Evolutionary conservation across 1,284 basidiomycete genomes (phyloP).

Genomic region (Sphaerobolus stellatus): DNA sequence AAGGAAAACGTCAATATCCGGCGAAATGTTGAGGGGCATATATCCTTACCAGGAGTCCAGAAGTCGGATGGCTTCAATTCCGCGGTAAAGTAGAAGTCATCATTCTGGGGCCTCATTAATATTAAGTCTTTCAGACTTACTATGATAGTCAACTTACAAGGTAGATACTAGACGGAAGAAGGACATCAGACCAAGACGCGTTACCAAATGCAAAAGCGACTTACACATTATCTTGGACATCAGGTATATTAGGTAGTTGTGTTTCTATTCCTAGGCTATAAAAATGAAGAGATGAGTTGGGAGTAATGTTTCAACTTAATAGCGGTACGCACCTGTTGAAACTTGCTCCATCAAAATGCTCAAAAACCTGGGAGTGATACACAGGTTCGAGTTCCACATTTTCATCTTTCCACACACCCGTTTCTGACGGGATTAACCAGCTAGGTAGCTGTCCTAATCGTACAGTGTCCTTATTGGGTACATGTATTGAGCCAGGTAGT

Average conservation of each 20-base stretch:
- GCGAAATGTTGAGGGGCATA: not conserved
- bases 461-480: slow-evolving; percentile 1
- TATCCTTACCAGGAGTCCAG: slow-evolving; percentile 5
- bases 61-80: slow-evolving; percentile 12
- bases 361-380: slow-evolving; percentile 13
- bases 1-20: not conserved
- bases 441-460: slow-evolving; percentile 14
- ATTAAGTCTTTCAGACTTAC: not conserved
- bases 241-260: slow-evolving; percentile 11
- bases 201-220: not conserved
- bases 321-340: slow-evolving; percentile 12
- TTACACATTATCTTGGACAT: slow-evolving; percentile 11
- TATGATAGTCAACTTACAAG: slow-evolving; percentile 3
- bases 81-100: slow-evolving; percentile 15
- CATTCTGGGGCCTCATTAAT: slow-evolving; percentile 10
- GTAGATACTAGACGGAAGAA: slow-evolving; percentile 9
- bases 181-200: not conserved
- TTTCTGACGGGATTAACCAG: slow-evolving; percentile 9
- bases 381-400: slow-evolving; percentile 13
- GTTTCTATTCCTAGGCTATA: slow-evolving; percentile 15
- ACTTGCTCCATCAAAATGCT: slow-evolving; percentile 11
- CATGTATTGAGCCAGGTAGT: not conserved
- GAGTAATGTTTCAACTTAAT: not conserved
- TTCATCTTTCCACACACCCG: slow-evolving; percentile 9
- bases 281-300: not conserved